These are phyloP conservation scores for Pythium biforme DNA, from an alignment of 352 stramenopile genomes.

Conservation along the genomic window DNA sequence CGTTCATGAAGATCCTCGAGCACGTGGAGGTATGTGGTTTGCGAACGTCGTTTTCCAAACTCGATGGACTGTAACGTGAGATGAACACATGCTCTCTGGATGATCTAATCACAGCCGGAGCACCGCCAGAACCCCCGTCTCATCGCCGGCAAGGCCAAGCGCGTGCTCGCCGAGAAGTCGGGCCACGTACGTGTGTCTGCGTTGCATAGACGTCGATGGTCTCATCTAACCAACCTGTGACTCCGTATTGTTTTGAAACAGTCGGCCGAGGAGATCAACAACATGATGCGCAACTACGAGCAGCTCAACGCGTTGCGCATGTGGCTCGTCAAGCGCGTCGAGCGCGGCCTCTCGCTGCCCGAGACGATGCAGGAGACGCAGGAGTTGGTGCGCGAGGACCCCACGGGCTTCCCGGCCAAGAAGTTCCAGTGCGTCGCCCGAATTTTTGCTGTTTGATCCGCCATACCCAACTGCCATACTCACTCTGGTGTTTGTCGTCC, in stretches of 20 bases:
- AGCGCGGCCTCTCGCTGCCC: conserved; percentile 68
- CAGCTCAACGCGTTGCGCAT: conserved; percentile 69
- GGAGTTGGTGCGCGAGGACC: conserved; percentile 76
- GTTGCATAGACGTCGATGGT: too few relatives aligned
- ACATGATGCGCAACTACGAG: conserved; percentile 83
- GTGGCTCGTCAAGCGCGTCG: conserved; percentile 82
- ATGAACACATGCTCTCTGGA: not conserved
- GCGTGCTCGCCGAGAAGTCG: conserved; percentile 77
- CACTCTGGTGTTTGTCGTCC: too few relatives aligned
- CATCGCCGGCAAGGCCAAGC: conserved; percentile 85
- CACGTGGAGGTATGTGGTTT: conserved; percentile 60
- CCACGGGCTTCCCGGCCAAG: conserved; percentile 82
- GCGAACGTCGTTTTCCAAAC: not conserved
- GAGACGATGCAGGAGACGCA: conserved; percentile 78
- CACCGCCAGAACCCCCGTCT: conserved; percentile 67
- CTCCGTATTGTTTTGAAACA: conserved; percentile 23
- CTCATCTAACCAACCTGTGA: not conserved
- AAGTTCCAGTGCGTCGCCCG: conserved; percentile 73
- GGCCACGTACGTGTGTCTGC: conserved; percentile 80
- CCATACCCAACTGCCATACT: too few relatives aligned
- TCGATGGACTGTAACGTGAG: too few relatives aligned
- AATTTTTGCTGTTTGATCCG: too few relatives aligned
- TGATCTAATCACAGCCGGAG: conserved; percentile 41
- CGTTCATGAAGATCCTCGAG: conserved; percentile 78
- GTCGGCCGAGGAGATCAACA: conserved; percentile 85